Percentiles rank a stretch among this genome's conserved stretches.
These are phyloP conservation scores for Rhodotorula paludigena DNA, from an alignment of 768 basidiomycete genomes.

Conservation along the genomic window DNA sequence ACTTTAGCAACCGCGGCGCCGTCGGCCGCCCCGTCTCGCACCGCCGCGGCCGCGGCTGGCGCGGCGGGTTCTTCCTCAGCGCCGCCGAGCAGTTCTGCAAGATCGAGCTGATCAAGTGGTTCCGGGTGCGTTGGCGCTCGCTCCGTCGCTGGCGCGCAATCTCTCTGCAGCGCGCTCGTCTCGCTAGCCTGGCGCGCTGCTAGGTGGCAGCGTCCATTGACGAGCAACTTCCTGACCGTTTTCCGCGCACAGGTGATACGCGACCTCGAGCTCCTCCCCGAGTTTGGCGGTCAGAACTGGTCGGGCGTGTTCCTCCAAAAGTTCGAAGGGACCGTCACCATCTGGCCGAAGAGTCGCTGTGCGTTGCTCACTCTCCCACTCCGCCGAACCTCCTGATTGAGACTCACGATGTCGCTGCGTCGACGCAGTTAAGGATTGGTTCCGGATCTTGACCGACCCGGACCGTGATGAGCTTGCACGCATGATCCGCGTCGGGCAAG, in stretches of 20 bases:
- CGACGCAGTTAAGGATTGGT: slow-evolving; percentile 70
- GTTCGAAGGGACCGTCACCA: slow-evolving; percentile 54
- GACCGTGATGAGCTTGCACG: slow-evolving; percentile 62
- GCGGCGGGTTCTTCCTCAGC: slow-evolving; percentile 51
- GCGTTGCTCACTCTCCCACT: not conserved
- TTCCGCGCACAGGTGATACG: slow-evolving; percentile 73
- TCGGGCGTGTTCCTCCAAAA: slow-evolving; percentile 91
- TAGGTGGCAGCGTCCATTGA: too few relatives aligned
- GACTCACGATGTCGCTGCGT: not conserved
- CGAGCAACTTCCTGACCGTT: too few relatives aligned
- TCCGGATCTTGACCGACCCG: slow-evolving; percentile 55
- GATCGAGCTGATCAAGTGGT: slow-evolving; percentile 62
- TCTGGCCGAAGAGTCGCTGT: slow-evolving; percentile 44
- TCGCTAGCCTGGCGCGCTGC: too few relatives aligned
- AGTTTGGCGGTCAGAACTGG: slow-evolving; percentile 90
- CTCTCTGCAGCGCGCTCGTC: too few relatives aligned
- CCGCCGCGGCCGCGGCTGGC: slow-evolving; percentile 91
- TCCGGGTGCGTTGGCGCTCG: slow-evolving; percentile 11
- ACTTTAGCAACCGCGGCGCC: slow-evolving; percentile 56
- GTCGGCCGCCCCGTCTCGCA: slow-evolving; percentile 91
- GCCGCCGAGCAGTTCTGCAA: slow-evolving; percentile 52
- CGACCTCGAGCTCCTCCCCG: slow-evolving; percentile 91
- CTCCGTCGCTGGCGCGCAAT: too few relatives aligned
- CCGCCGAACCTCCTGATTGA: too few relatives aligned
- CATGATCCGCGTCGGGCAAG: slow-evolving; percentile 80